Percentiles rank a stretch among this genome's conserved stretches.
Conservation (phyloP, 495 filamentous ascomycete species). For the Neurospora sp. region DNA sequence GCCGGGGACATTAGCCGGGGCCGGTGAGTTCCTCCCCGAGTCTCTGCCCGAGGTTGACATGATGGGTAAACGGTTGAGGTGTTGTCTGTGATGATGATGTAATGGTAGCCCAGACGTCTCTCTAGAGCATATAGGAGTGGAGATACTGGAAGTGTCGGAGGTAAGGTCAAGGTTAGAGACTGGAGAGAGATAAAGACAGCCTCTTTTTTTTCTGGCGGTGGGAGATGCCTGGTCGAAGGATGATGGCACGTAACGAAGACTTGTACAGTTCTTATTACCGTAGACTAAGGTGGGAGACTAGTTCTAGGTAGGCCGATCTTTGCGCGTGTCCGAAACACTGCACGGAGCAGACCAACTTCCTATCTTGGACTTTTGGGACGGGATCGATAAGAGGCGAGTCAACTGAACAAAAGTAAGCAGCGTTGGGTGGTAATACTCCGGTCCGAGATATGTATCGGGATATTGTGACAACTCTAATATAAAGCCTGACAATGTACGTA, state of each 20-base stretch:
- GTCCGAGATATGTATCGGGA: not conserved
- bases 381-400: not conserved
- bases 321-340: not conserved
- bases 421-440: not conserved
- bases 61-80: not conserved
- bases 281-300: not conserved
- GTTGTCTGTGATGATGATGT: not conserved
- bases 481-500: too few relatives aligned
- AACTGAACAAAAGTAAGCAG: not conserved
- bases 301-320: not conserved
- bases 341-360: not conserved
- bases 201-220: not conserved
- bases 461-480: not conserved
- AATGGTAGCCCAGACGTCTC: constrained; percentile 1
- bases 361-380: not conserved
- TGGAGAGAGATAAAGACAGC: not conserved
- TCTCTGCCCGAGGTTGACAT: constrained; percentile 27
- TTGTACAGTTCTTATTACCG: not conserved
- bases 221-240: not conserved
- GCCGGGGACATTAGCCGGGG: constrained; percentile 5
- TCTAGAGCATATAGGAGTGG: not conserved
- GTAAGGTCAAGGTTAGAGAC: not conserved
- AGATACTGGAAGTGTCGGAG: not conserved
- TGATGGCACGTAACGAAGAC: not conserved
- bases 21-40: constrained; percentile 23